Evolutionary conservation across 148 eudicot species (phyloP), one percentile per base, ranked within the genome.

Genomic region (Fagopyrum tataricum): DNA sequence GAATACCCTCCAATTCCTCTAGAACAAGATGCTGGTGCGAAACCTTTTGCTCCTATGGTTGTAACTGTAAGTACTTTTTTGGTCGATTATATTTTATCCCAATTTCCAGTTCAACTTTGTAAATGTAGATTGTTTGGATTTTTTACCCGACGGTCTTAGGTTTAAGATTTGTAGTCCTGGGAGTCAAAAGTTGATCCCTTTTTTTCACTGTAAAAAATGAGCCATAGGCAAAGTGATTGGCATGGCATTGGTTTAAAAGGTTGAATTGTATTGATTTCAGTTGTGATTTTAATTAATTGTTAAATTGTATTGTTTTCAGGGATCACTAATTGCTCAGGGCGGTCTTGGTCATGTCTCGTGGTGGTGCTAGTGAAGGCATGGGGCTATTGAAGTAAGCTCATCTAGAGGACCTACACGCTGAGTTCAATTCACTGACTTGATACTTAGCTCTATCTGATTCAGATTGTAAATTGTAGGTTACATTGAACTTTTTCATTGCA

Each of bases 41-140:
- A 91, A 79, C 93, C 93, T 18, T 90, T 95, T 82, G 97, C 98
- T 72, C 98, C 97, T 4, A 91, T 95, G 97, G 81, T 85, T 74
- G 74, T 95, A 67, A 82, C 78, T 66, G 98, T 95, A 78, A 86
- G 98, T 87, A 73, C 61, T 21, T 56, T 42, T 21, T 73, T 53
- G 0, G 4, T 42, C 47, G 23, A 17, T 17, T 40, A 17, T 0
- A 17, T 17, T 40, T 68, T 68, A 40, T 44, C 4, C 17, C 47
- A 5, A 40, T 26, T 42, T 42, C 23, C 40, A 42, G 24, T 42
- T n/a, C 15, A 46, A 43, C 7, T 40, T 67, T 39, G 47, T 67
- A 26, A 26, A 26, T 26, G 31, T 26, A 26, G 31, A 26, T 26
- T 0, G n/a, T 14, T 62, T 62, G 2, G 47, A 5, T 6, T 67